Base-by-base conservation (phyloP, 768 basidiomycete species). In the Antrodiella citrinella region DNA sequence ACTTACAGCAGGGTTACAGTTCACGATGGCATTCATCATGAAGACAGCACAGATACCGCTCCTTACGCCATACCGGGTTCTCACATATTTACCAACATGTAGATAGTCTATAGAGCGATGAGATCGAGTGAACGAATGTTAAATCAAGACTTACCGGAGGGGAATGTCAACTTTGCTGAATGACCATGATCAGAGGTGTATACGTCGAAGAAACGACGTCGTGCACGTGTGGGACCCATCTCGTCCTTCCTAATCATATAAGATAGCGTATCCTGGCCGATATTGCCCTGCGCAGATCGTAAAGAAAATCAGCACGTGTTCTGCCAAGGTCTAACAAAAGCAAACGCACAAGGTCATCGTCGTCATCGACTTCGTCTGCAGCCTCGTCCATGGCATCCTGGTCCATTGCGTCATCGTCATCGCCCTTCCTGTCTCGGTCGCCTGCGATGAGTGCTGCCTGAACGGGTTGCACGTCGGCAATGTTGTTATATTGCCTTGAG, bases 181-280 rank as follows among this genome's bases (percentile, higher is more conserved):
- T 57, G 57, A 60, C 72, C 67, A 49, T 71, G 69, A 50, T 65
- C 59, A 38, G 61, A 66, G 20, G 56, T 30, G 52, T 72, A 73
- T 56, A 63, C 64, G 54, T 73, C 75, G 57, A 76, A 76, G 47
- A 75, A 72, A 52, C 85, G 68, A 52, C 84, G 72, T 22, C 83
- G 70, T 25, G 77, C 71, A 42, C 82, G 76, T 23, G 71, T 65
- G 5, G 82, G 82, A 20, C 75, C 67, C 53, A 77, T 66, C 64
- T 88, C 86, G 54, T 89, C 86, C 47, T 81, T 80, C 35, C 80
- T 75, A 57, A 89, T 87, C 81, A 86, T 86, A 15, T 76, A 68
- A 47, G 79, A 76, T 39, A 89, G 69, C 4, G 84, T 78, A 57
- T 89, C 86, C 55, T 88, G 84, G 15, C 82, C 76, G 46, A 88